These are phyloP conservation scores for Papiliotrema terrestris DNA, from an alignment of 1,284 basidiomycete species.

Conservation along the genomic window DNA sequence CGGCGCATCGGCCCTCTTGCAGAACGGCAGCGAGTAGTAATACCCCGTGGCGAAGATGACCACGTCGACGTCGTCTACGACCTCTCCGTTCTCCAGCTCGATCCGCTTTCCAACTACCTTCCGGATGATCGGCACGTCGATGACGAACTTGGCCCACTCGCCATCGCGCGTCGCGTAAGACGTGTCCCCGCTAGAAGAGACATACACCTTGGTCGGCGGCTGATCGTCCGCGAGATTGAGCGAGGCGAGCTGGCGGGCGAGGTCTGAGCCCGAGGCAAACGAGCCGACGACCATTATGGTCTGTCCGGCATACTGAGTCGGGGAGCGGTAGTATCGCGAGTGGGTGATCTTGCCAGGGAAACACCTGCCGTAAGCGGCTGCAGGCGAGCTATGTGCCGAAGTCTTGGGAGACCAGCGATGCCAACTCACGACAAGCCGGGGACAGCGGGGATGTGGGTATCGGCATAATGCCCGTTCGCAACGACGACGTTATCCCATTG, in stretches of 20 bases:
- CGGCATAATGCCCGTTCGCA: constrained; percentile 53
- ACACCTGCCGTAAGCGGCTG: constrained; percentile 9
- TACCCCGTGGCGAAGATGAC: constrained; percentile 53
- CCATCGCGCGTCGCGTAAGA: constrained; percentile 1
- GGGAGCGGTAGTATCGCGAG: constrained; percentile 51
- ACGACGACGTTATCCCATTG: constrained; percentile 42
- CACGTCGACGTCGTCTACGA: constrained; percentile 36
- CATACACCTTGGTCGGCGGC: constrained; percentile 32
- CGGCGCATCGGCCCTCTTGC: constrained; percentile 34
- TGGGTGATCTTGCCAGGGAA: constrained; percentile 51
- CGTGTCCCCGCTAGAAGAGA: constrained; percentile 25
- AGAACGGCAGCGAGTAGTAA: constrained; percentile 49
- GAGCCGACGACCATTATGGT: constrained; percentile 55
- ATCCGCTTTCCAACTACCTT: constrained; percentile 12
- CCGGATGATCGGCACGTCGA: constrained; percentile 37
- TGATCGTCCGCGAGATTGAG: constrained; percentile 24
- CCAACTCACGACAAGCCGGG: constrained; percentile 42
- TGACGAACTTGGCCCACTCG: constrained; percentile 43
- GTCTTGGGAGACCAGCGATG: not conserved
- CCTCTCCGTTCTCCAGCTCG: not conserved
- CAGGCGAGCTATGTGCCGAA: too few relatives aligned
- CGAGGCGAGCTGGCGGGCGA: constrained; percentile 52
- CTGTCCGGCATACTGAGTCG: constrained; percentile 37
- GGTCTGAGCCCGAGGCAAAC: constrained; percentile 54
- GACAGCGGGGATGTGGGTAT: constrained; percentile 51